A percentile compares a stretch with the other conserved stretches of the same genome.
phyloP scores from a whole-genome alignment of 441 rosid genomes.

The Gossypium schwendimanii region DNA sequence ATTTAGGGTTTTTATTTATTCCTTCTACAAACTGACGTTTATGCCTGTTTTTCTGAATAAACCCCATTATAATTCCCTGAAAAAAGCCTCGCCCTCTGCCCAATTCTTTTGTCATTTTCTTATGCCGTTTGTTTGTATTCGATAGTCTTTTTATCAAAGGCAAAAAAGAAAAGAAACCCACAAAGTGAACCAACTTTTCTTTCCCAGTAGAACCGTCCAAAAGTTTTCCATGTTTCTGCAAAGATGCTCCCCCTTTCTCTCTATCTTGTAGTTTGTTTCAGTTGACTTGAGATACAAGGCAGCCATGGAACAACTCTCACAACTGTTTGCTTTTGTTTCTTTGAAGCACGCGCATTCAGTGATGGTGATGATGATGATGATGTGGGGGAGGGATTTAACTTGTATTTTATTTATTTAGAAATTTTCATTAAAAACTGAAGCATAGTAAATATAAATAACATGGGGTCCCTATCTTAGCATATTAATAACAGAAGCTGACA shows the following conservation, averaged over 20 bases:
- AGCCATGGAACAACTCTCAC: neutral
- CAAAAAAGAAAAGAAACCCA: neutral
- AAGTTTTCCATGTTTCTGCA: conserved; percentile 3
- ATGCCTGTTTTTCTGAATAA: conserved; percentile 13
- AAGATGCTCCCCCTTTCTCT: neutral
- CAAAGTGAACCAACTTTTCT: conserved; percentile 21
- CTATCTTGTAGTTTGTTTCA: neutral
- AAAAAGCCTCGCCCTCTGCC: neutral
- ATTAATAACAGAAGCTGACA: conserved; percentile 15
- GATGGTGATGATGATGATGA: conserved; percentile 15
- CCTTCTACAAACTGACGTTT: conserved; percentile 22
- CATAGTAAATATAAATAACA: neutral
- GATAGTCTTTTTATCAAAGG: neutral
- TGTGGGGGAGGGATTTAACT: conserved; percentile 1
- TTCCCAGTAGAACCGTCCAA: neutral
- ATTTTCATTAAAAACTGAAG: neutral
- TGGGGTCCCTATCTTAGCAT: neutral
- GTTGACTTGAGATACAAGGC: conserved; percentile 12
- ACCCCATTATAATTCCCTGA: conserved; percentile 9
- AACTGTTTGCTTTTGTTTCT: conserved; percentile 10
- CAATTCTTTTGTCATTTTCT: conserved; percentile 22
- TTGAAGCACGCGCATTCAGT: conserved; percentile 41
- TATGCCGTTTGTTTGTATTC: conserved; percentile 12
- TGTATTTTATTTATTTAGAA: neutral
- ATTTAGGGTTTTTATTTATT: conserved; percentile 23